Conservation (phyloP, 2,329 filamentous ascomycete genomes). For the Ilyonectria mors-panacis region DNA sequence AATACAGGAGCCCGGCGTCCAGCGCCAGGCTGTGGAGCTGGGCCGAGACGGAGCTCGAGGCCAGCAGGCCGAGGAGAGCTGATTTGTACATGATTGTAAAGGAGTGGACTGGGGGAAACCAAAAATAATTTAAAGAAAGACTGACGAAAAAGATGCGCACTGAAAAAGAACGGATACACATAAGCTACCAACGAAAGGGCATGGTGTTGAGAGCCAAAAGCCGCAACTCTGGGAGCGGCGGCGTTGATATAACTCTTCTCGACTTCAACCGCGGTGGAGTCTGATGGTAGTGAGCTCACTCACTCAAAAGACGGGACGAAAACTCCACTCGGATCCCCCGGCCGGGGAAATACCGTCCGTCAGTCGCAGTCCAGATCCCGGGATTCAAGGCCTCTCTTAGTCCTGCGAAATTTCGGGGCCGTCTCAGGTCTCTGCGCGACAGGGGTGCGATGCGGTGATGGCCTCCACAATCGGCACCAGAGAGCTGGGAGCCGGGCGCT, state of each 20-base stretch:
- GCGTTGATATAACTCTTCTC: constrained; percentile 19
- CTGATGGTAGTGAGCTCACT: too few species aligned
- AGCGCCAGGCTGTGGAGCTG: constrained; percentile 68
- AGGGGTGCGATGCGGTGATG: constrained; percentile 16
- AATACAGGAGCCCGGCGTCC: constrained; percentile 72
- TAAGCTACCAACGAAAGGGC: constrained; percentile 11
- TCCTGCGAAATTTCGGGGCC: constrained; percentile 39
- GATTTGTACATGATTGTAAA: constrained; percentile 39
- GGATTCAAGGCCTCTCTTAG: constrained; percentile 10
- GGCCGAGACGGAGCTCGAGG: constrained; percentile 45
- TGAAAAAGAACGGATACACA: constrained; percentile 24
- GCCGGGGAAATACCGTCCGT: constrained; percentile 45
- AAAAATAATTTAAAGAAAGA: not conserved
- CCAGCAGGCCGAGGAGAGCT: constrained; percentile 44
- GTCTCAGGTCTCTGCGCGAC: constrained; percentile 43
- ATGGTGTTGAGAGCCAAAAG: not conserved
- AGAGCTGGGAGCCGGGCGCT: not conserved
- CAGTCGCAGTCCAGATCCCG: constrained; percentile 28
- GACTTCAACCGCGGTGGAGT: too few species aligned
- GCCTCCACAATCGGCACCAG: constrained; percentile 5
- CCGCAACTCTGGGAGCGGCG: not conserved
- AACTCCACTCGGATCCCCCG: constrained; percentile 22
- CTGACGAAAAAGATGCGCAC: constrained; percentile 16
- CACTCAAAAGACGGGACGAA: constrained; percentile 14
- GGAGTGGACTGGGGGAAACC: constrained; percentile 13